Evolutionary conservation across 805 yeast genomes (phyloP).

Genomic region (Candida awuae): DNA sequence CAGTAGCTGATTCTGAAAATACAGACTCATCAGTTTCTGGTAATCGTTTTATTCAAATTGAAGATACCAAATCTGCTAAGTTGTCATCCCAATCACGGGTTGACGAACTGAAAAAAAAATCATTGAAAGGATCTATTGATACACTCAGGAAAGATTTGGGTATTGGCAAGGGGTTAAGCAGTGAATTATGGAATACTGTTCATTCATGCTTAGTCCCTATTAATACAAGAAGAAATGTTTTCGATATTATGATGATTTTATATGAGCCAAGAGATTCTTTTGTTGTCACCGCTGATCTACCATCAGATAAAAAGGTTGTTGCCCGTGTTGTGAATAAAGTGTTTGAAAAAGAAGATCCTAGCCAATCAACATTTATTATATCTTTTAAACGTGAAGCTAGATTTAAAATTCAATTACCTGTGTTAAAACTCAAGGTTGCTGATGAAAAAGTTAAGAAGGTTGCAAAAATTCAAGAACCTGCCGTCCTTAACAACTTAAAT

Average conservation of each 20-base stretch:
- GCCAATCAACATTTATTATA: slow-evolving; percentile 35
- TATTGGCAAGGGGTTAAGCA: slow-evolving; percentile 48
- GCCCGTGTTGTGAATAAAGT: slow-evolving; percentile 37
- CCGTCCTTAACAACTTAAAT: neutral
- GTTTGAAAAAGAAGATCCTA: slow-evolving; percentile 17
- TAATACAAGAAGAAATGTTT: slow-evolving; percentile 51
- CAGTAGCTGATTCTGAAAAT: slow-evolving; percentile 9
- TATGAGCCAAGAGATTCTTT: slow-evolving; percentile 54
- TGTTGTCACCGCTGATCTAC: slow-evolving; percentile 55
- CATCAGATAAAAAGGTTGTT: slow-evolving; percentile 58
- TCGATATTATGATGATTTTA: slow-evolving; percentile 58
- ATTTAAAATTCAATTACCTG: slow-evolving; percentile 42
- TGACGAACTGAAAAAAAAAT: slow-evolving; percentile 57
- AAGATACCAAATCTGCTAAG: slow-evolving; percentile 37
- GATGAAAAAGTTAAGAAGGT: slow-evolving; percentile 9
- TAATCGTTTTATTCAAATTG: slow-evolving; percentile 44
- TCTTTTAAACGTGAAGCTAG: slow-evolving; percentile 51
- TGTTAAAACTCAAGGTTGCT: slow-evolving; percentile 21
- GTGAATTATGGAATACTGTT: slow-evolving; percentile 60
- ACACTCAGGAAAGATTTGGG: slow-evolving; percentile 52
- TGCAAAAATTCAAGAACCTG: neutral
- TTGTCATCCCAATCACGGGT: slow-evolving; percentile 44
- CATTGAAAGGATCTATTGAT: slow-evolving; percentile 59
- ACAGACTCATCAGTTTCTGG: slow-evolving; percentile 13
- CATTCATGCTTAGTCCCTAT: slow-evolving; percentile 55